These are phyloP conservation scores for Mercurialis annua DNA, from an alignment of 345 rosid genomes.

Conservation along the genomic window DNA sequence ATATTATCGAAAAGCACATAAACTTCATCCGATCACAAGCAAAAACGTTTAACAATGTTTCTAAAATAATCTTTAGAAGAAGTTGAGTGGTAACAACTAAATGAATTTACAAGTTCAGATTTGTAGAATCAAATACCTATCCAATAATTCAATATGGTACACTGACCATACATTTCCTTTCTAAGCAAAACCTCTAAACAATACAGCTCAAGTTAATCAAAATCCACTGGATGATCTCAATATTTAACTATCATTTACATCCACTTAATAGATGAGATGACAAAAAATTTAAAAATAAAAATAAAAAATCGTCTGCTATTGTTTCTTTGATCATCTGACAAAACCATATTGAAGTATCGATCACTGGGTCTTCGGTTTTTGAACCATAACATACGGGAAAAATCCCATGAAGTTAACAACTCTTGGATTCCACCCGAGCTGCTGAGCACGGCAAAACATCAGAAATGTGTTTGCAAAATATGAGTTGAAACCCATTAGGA, in stretches of 20 bases:
- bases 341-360: not conserved
- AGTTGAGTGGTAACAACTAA: too few relatives aligned
- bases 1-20: too few relatives aligned
- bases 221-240: conserved; percentile 5
- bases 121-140: not conserved
- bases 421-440: conserved; percentile 69
- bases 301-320: not conserved
- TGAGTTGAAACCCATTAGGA: conserved; percentile 81
- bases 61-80: too few relatives aligned
- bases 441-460: conserved; percentile 97
- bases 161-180: not conserved
- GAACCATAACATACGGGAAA: conserved; percentile 78
- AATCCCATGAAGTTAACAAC: conserved; percentile 51
- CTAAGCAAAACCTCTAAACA: conserved; percentile 11
- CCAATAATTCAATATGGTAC: not conserved
- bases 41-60: too few relatives aligned
- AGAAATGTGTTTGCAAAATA: conserved; percentile 88
- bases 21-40: too few relatives aligned
- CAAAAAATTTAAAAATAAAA: not conserved
- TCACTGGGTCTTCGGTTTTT: conserved; percentile 55
- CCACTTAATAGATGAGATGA: not conserved
- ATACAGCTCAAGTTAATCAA: conserved; percentile 17
- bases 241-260: conserved; percentile 18
- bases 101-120: not conserved
- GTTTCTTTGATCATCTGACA: conserved; percentile 10